Conservation (phyloP, 2,329 filamentous ascomycete species). For the Dactylellina sp. region DNA sequence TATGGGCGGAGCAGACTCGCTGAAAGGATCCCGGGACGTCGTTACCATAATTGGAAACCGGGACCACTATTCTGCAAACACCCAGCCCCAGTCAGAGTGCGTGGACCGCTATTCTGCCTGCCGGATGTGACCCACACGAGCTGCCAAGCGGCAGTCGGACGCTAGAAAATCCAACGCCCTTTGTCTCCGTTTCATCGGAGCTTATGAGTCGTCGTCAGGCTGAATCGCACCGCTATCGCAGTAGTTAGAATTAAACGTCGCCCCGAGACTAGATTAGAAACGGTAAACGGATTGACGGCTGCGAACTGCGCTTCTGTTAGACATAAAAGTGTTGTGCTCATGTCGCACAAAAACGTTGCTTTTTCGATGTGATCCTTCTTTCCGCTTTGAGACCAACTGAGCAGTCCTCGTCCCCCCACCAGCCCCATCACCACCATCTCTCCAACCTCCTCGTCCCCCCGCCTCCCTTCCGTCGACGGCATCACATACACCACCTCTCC, state of each 20-base stretch:
- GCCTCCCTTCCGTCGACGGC: background rate
- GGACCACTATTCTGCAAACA: background rate
- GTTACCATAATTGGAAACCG: conserved; percentile 45
- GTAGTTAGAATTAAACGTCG: background rate
- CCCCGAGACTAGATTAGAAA: no score
- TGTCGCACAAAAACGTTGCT: conserved; percentile 25
- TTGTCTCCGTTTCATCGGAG: background rate
- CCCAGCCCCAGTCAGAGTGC: background rate
- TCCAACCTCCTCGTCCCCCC: background rate
- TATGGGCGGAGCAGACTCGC: background rate
- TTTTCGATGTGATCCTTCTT: conserved; percentile 19
- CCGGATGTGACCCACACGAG: background rate
- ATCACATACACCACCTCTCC: no score
- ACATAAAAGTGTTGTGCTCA: conserved; percentile 1
- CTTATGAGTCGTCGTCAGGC: background rate
- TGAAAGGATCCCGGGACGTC: conserved; percentile 7
- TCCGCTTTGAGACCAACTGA: background rate
- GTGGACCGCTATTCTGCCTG: background rate
- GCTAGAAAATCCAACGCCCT: background rate
- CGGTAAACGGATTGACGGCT: no score
- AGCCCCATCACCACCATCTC: background rate
- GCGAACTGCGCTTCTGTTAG: no score
- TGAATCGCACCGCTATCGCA: background rate
- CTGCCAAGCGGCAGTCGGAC: no score
- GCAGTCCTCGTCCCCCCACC: background rate